Conservation (phyloP, 2,329 filamentous ascomycete genomes). For the Neurospora sp. region DNA sequence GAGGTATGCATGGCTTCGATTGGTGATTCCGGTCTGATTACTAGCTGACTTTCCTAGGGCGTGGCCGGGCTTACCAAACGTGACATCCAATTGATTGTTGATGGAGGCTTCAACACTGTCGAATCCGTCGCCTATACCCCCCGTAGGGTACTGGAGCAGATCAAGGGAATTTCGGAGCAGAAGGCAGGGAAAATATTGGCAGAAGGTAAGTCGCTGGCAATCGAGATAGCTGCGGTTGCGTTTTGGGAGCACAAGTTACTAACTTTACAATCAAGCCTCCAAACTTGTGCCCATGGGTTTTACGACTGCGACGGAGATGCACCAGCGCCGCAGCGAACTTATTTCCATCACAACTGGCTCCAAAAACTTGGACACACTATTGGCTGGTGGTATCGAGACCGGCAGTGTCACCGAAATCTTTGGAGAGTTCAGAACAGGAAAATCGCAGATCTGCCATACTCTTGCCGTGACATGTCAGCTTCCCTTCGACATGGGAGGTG, state of each 20-base stretch:
- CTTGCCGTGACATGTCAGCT: conserved; percentile 97
- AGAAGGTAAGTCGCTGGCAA: conserved; percentile 55
- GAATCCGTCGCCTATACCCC: conserved; percentile 92
- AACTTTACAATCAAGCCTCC: conserved; percentile 48
- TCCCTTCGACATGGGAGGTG: conserved; percentile 97
- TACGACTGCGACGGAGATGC: conserved; percentile 98
- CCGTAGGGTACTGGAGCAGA: conserved; percentile 74
- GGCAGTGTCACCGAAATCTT: conserved; percentile 98
- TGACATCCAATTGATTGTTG: conserved; percentile 85
- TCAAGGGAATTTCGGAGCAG: conserved; percentile 96
- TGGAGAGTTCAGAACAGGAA: conserved; percentile 94
- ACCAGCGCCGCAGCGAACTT: conserved; percentile 87
- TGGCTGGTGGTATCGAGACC: conserved; percentile 91
- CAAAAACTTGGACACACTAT: conserved; percentile 89
- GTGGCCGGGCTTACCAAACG: conserved; percentile 83
- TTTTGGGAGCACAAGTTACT: conserved; percentile 5
- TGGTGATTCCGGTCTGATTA: background rate
- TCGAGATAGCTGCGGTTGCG: background rate
- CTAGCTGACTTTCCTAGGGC: conserved; percentile 44
- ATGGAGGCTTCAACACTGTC: conserved; percentile 90
- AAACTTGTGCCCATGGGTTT: conserved; percentile 99
- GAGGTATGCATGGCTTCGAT: conserved; percentile 50
- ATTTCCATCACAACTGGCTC: conserved; percentile 98
- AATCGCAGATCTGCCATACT: conserved; percentile 97
- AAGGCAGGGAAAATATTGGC: conserved; percentile 86